These are phyloP conservation scores for Hymenoscyphus fraxineus DNA, from an alignment of 2,329 filamentous ascomycete species.

Conservation along the genomic window DNA sequence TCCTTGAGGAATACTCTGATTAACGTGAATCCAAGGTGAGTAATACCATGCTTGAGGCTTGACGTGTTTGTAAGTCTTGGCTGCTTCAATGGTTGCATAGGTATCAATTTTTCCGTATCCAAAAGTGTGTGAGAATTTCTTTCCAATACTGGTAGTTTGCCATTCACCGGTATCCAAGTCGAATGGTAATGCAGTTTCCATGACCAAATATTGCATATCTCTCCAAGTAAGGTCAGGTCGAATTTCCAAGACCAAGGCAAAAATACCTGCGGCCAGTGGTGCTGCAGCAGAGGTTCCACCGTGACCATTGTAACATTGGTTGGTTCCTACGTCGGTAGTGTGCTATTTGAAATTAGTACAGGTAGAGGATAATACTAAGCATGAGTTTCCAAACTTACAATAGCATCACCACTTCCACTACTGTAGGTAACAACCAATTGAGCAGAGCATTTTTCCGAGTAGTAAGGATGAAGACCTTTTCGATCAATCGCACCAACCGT, in stretches of 20 bases:
- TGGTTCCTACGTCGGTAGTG: constrained; percentile 87
- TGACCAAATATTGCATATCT: constrained; percentile 87
- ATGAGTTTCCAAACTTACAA: constrained; percentile 47
- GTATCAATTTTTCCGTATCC: constrained; percentile 95
- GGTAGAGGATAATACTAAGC: neutral
- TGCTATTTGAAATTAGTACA: constrained; percentile 48
- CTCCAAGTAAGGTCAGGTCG: constrained; percentile 89
- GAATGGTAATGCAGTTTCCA: constrained; percentile 79
- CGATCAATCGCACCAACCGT: constrained; percentile 91
- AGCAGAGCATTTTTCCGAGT: constrained; percentile 94
- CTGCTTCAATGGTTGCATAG: constrained; percentile 76
- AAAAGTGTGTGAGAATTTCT: constrained; percentile 88
- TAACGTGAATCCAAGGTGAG: constrained; percentile 90
- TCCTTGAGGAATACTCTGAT: constrained; percentile 81
- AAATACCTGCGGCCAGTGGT: constrained; percentile 86
- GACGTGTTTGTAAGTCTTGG: constrained; percentile 80
- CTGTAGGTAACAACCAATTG: constrained; percentile 96
- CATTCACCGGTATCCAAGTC: constrained; percentile 72
- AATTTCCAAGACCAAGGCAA: constrained; percentile 79
- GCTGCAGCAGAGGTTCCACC: constrained; percentile 95
- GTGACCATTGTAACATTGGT: constrained; percentile 76
- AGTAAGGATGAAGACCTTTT: constrained; percentile 84
- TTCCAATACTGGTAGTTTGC: constrained; percentile 76
- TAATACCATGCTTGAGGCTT: constrained; percentile 96
- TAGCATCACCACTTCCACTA: constrained; percentile 81